Conservation (phyloP, 1,139 yeast species). For the Meyerozyma guilliermondii region DNA sequence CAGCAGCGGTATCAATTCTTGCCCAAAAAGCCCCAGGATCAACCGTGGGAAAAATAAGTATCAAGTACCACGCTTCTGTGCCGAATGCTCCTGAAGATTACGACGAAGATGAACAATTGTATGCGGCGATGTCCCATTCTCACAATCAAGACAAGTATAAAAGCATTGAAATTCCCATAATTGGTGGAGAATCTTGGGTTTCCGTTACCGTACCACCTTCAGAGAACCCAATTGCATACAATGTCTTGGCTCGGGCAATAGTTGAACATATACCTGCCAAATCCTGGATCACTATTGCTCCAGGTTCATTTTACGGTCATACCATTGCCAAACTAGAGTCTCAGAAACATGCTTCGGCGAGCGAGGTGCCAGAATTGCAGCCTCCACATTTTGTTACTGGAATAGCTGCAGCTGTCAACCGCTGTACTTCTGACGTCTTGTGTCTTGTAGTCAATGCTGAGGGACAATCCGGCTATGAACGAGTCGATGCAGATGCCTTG, state of each 20-base stretch:
- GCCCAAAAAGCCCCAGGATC: not conserved
- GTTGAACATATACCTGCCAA: constrained; percentile 10
- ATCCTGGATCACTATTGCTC: constrained; percentile 30
- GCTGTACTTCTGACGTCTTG: constrained; percentile 16
- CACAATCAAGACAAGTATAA: constrained; percentile 18
- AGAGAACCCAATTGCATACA: constrained; percentile 26
- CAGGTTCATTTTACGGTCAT: constrained; percentile 29
- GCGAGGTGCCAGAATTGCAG: constrained; percentile 27
- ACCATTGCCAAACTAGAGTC: constrained; percentile 22
- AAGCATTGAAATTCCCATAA: not conserved
- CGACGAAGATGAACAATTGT: constrained; percentile 55
- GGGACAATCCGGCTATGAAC: constrained; percentile 54
- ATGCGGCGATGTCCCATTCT: constrained; percentile 25
- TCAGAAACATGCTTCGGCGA: constrained; percentile 7
- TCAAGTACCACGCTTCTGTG: not conserved
- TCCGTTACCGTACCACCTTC: constrained; percentile 7
- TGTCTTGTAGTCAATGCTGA: constrained; percentile 44
- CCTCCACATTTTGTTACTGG: constrained; percentile 61
- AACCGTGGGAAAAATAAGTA: not conserved
- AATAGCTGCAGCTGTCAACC: constrained; percentile 37
- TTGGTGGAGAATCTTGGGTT: not conserved
- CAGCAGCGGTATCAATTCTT: not conserved
- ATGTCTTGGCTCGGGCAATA: constrained; percentile 23
- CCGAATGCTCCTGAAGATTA: constrained; percentile 28
- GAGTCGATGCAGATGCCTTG: not conserved